Evolutionary conservation across 352 stramenopile genomes (phyloP), one percentile per base, ranked within the genome.

Genomic region (Pythium volutum): DNA sequence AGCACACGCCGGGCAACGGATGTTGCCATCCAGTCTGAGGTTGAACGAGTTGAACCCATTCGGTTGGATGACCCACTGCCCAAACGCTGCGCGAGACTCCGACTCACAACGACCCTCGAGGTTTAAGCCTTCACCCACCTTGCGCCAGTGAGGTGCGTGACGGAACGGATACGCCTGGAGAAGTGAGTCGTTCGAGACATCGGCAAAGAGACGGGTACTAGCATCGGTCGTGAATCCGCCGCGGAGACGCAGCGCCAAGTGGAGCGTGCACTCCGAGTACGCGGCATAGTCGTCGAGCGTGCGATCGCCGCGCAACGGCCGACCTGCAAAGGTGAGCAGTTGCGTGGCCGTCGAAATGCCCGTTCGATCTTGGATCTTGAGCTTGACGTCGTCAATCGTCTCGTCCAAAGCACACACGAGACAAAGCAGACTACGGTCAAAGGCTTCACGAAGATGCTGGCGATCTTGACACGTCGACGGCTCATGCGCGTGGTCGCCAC

Each of bases 91-190:
- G 33, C 67, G 75, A 0, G 18, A 23, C 0, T 2, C 12, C 8
- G 62, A 71, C 33, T 22, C n/a, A 36, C 61, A 76, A 11, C 26
- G 49, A 1, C 67, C 71, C 64, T 78, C 71, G 51, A 78, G 59
- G 27, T 76, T 76, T 0, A 76, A 47, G 0, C 71, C 59, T 64
- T 66, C 53, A 8, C 7, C 25, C 10, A 36, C 50, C 4, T 39
- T n/a, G 9, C 67, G 54, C 60, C 67, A 77, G 22, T 48, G 14
- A 0, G 54, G 64, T 23, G 64, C 67, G 16, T 18, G 16, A 41
- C 9, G 11, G 20, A 55, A 55, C 48, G 4, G 29, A 29, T n/a
- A 18, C 29, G 7, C 29, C 18, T 18, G 2, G 18, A 45, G 3
- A 33, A 56, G 25, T 2, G 50, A 47, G 15, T 56, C 50, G 33